These are phyloP conservation scores for Yamadazyma epiphylla DNA, from an alignment of 1,139 yeast genomes.

Conservation along the genomic window DNA sequence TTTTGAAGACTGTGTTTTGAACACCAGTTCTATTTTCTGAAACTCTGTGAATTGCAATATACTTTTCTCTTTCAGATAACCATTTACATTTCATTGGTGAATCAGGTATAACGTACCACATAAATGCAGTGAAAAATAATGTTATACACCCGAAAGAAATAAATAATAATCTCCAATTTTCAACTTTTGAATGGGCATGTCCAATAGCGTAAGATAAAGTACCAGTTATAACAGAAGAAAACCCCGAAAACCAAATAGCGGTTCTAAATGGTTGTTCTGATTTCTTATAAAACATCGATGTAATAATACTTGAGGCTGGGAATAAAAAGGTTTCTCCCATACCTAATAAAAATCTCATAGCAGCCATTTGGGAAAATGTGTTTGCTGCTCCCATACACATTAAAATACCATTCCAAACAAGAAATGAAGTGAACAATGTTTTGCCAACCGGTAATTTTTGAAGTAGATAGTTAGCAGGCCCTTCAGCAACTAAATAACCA, in stretches of 20 bases:
- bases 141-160: conserved; percentile 12
- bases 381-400: conserved; percentile 12
- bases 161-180: conserved; percentile 15
- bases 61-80: conserved; percentile 17
- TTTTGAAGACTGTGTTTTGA: conserved; percentile 42
- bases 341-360: conserved; percentile 14
- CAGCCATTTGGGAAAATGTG: conserved; percentile 11
- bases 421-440: conserved; percentile 9
- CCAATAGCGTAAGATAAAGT: conserved; percentile 14
- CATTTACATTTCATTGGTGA: conserved; percentile 19
- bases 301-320: conserved; percentile 12
- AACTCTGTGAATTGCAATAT: conserved; percentile 13
- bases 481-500: conserved; percentile 13
- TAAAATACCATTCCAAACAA: conserved; percentile 13
- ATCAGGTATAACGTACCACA: conserved; percentile 13
- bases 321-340: conserved; percentile 12
- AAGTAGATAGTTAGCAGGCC: conserved; percentile 11
- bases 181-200: conserved; percentile 9
- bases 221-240: conserved; percentile 15
- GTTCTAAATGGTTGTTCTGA: conserved; percentile 13
- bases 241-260: conserved; percentile 14
- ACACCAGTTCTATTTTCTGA: conserved; percentile 30
- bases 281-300: conserved; percentile 12
- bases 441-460: conserved; percentile 15
- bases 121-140: conserved; percentile 7